Conservation (phyloP, 2,329 filamentous ascomycete genomes). For the Diaporthe ilicicola region DNA sequence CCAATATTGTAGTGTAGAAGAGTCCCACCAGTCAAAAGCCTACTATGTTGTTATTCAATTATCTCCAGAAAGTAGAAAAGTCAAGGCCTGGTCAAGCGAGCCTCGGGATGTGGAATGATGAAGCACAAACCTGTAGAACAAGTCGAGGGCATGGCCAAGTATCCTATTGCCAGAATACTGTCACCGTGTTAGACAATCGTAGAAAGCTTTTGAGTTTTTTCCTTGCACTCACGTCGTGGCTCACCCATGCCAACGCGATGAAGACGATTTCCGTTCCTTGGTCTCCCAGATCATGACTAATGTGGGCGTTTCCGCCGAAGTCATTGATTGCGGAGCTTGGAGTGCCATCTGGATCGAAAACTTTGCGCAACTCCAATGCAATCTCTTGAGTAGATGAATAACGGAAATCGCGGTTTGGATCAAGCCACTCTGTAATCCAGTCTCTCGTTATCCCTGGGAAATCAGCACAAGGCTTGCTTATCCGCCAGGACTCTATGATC, state of each 20-base stretch:
- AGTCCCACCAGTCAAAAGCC: not conserved
- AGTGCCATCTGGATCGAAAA: not conserved
- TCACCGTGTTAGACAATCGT: no score
- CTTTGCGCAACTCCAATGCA: no score
- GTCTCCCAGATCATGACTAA: not conserved
- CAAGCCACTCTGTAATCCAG: not conserved
- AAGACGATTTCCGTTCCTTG: not conserved
- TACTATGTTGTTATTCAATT: not conserved
- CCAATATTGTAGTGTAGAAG: not conserved
- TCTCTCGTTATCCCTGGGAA: not conserved
- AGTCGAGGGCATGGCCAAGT: not conserved
- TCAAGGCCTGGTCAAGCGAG: not conserved
- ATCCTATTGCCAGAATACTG: conserved; percentile 4
- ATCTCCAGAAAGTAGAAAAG: no score
- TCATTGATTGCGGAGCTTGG: not conserved
- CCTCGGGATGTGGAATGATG: not conserved
- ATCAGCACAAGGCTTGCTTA: not conserved
- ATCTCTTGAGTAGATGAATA: no score
- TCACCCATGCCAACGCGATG: not conserved
- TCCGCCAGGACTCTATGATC: not conserved
- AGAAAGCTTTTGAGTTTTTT: no score
- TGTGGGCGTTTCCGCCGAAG: no score
- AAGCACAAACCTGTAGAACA: conserved; percentile 5
- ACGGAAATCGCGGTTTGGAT: no score
- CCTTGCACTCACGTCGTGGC: not conserved